phyloP scores from a whole-genome alignment of 2,329 filamentous ascomycete species.

The Ceratocystis variospora region DNA sequence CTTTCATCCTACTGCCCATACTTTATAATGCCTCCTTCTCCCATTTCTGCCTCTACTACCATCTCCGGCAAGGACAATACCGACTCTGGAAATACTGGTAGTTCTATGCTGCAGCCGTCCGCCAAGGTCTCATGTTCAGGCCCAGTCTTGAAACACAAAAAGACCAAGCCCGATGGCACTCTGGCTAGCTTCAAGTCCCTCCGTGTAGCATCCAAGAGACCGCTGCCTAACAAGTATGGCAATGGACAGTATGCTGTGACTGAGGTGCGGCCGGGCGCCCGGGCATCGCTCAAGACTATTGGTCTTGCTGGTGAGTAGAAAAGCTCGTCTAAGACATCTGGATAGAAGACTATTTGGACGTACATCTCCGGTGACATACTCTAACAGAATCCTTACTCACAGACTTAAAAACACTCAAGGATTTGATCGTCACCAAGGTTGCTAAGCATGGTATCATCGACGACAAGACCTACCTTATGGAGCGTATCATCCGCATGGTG shows the following conservation, averaged over 20 bases:
- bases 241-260: conserved; percentile 44
- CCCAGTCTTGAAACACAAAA: conserved; percentile 10
- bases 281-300: conserved; percentile 44
- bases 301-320: conserved; percentile 30
- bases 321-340: no score
- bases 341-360: no score
- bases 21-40: not conserved
- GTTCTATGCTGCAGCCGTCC: not conserved
- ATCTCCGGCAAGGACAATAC: not conserved
- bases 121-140: not conserved
- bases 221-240: conserved; percentile 48
- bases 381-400: conserved; percentile 22
- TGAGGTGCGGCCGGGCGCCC: conserved; percentile 37
- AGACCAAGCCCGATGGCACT: not conserved
- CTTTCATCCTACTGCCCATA: not conserved
- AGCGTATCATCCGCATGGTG: conserved; percentile 57
- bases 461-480: conserved; percentile 68
- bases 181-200: conserved; percentile 24
- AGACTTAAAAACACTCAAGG: conserved; percentile 50
- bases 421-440: conserved; percentile 47
- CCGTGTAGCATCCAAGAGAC: conserved; percentile 39
- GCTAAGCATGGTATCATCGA: conserved; percentile 50
- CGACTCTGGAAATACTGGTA: not conserved
- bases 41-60: not conserved
- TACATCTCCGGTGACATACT: not conserved